Evolutionary conservation across 2,329 filamentous ascomycete species (phyloP).

Genomic region (Eurotiales sp.): DNA sequence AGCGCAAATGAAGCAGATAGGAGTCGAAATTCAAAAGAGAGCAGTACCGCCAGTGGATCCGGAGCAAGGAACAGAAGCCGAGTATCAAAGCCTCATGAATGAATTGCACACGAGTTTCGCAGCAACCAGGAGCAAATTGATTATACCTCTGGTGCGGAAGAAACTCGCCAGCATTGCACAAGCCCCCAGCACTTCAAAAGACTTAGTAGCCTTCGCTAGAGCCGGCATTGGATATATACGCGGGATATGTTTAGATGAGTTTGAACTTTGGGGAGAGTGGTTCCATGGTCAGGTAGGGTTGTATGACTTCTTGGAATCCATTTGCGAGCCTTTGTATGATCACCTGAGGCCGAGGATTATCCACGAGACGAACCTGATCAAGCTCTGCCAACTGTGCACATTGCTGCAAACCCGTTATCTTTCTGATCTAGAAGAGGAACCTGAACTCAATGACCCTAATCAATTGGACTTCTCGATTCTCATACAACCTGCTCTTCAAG

Average conservation of each 20-base stretch:
- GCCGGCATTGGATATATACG: constrained; percentile 63
- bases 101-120: constrained; percentile 63
- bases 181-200: constrained; percentile 57
- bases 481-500: constrained; percentile 63
- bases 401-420: constrained; percentile 64
- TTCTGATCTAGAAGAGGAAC: constrained; percentile 54
- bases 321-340: constrained; percentile 66
- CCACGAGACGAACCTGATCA: constrained; percentile 63
- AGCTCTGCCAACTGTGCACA: constrained; percentile 64
- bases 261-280: constrained; percentile 64
- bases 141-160: constrained; percentile 60
- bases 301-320: constrained; percentile 63
- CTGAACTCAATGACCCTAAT: constrained; percentile 46
- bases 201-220: constrained; percentile 62
- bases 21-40: constrained; percentile 64
- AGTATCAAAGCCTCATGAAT: constrained; percentile 64
- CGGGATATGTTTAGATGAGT: constrained; percentile 64
- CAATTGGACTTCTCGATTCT: constrained; percentile 60
- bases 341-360: constrained; percentile 62
- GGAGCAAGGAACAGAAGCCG: constrained; percentile 56
- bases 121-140: constrained; percentile 55
- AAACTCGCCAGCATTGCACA: constrained; percentile 55
- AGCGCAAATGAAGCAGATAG: constrained; percentile 62
- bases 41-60: constrained; percentile 58
- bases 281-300: constrained; percentile 60